Base-by-base conservation (phyloP, 495 filamentous ascomycete species). In the Aspergillus wentii region DNA sequence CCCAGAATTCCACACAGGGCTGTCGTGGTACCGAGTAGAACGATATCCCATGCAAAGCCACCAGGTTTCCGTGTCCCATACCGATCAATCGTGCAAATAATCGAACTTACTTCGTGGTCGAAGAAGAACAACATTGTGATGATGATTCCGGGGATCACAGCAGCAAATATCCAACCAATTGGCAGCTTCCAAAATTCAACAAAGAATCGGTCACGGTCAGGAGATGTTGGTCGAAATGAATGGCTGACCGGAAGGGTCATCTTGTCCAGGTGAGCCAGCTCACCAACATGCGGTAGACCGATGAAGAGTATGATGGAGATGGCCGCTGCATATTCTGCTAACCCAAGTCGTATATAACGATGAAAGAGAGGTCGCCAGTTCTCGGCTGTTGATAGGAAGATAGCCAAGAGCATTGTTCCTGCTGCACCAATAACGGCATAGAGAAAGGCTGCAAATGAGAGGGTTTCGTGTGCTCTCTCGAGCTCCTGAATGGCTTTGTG, bases 81-180 rank as follows among this genome's bases (percentile, higher is more conserved):
- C 13, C 79, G 73, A 14, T 78, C 71, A 37, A 83, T 72, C 0
- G 82, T 86, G 49, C 80, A 83, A 33, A 84, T 85, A 38, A 86
- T 85, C n/a, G 78, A 84, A 49, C 76, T 82, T 17, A 85, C 79
- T 48, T 86, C 82, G 36, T 85, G 82, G 40, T 86, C 81, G 46
- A 85, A 86, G 61, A 83, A 86, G 64, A 85, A 86, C 0, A 86
- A 69, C 1, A 78, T 63, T 1, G 80, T 85, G 39, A 85, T 81
- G 43, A 86, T 82, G 11, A 76, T 49, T 0, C 82, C 82, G 0
- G 80, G 80, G 2, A 85, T 57, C 6, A 85, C 75, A 27, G 82
- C 74, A 20, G 69, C 72, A 48, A 84, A 77, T 4, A 83, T 68
- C 82, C 82, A 86, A 6, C 40, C 44, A 0, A 76, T 57, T 1